Percentiles rank a stretch among this genome's conserved stretches.
These are phyloP conservation scores for Nicotiana rustica DNA, from an alignment of 305 asterid genomes.

Conservation along the genomic window DNA sequence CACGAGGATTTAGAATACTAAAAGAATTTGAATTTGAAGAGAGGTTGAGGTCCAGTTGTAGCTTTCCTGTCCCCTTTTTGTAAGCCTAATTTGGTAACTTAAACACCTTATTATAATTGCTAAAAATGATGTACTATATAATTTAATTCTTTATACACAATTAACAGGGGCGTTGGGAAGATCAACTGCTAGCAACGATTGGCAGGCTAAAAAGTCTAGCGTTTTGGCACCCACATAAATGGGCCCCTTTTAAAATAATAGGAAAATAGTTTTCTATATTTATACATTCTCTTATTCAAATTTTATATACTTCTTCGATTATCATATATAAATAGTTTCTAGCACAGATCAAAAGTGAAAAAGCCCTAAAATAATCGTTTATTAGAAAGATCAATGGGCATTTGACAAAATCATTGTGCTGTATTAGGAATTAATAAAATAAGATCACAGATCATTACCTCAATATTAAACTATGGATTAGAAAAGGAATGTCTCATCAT, in stretches of 20 bases:
- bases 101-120: neutral
- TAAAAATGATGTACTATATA: neutral
- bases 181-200: neutral
- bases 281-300: no score
- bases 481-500: conserved; percentile 30
- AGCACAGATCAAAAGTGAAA: no score
- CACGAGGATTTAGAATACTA: neutral
- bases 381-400: neutral
- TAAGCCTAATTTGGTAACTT: neutral
- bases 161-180: neutral
- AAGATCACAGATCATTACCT: conserved; percentile 29
- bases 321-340: no score
- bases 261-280: no score
- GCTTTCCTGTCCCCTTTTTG: neutral
- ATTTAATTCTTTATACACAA: neutral
- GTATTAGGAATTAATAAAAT: neutral
- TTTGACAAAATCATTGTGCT: conserved; percentile 24
- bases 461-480: conserved; percentile 30
- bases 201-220: neutral
- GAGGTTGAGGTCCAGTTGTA: neutral
- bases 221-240: conserved; percentile 9
- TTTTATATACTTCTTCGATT: no score
- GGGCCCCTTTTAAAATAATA: neutral
- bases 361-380: neutral
- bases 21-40: neutral